Evolutionary conservation across 2,329 filamentous ascomycete genomes (phyloP), one percentile per base, ranked within the genome.

Genomic region (Dichotomopilus funicola): DNA sequence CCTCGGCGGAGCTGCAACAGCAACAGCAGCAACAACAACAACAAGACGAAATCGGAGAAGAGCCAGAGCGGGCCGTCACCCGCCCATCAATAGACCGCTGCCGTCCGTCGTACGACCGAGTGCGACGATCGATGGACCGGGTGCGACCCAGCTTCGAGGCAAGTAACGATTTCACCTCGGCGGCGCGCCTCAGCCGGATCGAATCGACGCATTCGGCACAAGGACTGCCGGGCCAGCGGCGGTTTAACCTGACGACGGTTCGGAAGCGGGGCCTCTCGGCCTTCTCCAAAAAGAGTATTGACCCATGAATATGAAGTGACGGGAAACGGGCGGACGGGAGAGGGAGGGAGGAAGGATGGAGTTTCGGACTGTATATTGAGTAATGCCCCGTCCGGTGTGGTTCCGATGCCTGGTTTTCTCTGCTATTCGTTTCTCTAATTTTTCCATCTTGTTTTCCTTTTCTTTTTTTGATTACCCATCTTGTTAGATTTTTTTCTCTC

Each of bases 111-210:
- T 95, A 88, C 68, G 92, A 97, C 66, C 83, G 91, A 54, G 83
- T 95, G 65, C 81, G 91, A 49, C 83, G 85, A 60, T 95, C 90
- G 0, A 92, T 95, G 82, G 94, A 97, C 67, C 84, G 87, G 33
- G 82, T 89, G 13, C 80, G 91, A 63, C 81, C 87, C 9, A 92
- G 88, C 70, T 96, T 90, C 68, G 92, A 96, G 72, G 84, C 83
- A 40, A 94, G 86, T 70, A 88, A 85, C 65, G 94, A 97, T 65
- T 96, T 96, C 67, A 96, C 92, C 0, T 91, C 88, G 34, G 91
- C 91, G 11, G 90, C 90, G 40, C 85, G 92, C 68, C 74, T 99
- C 62, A 86, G 86, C 48, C 81, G 91, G 60, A 83, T 96, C 62
- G 94, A 96, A 74, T 91, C 88, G 31, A 82, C 78, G 49, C 80